These are phyloP conservation scores for Aspergillus spinulosporus DNA, from an alignment of 2,329 filamentous ascomycete genomes.

Conservation along the genomic window DNA sequence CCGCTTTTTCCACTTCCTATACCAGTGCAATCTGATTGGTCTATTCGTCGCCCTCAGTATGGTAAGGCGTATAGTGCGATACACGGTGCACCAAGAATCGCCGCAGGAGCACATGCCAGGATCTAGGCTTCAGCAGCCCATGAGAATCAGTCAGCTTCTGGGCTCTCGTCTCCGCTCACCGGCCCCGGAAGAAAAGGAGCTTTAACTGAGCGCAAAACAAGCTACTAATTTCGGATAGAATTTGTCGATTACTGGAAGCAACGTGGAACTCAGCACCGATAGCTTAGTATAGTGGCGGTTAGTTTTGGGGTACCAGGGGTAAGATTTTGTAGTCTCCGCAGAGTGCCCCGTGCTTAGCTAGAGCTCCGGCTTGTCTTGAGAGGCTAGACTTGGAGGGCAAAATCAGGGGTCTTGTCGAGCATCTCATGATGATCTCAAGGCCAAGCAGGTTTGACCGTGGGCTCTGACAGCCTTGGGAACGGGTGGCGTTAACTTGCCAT, in stretches of 20 bases:
- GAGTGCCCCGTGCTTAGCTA: background rate
- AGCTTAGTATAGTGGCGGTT: constrained; percentile 5
- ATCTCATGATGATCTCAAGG: constrained; percentile 10
- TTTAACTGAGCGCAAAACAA: constrained; percentile 4
- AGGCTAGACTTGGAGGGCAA: background rate
- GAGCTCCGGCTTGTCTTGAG: background rate
- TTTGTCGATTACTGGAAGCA: background rate
- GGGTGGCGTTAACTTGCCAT: constrained; percentile 1
- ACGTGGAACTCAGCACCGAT: background rate
- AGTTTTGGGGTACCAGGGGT: constrained; percentile 2
- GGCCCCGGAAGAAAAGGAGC: background rate
- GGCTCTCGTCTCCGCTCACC: background rate
- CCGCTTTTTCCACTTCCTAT: constrained; percentile 35
- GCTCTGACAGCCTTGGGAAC: background rate
- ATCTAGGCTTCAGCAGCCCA: constrained; percentile 19
- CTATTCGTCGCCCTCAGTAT: constrained; percentile 15
- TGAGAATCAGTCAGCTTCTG: constrained; percentile 5
- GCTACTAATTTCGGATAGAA: constrained; percentile 3
- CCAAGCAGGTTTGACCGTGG: constrained; percentile 1
- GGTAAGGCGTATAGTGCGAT: constrained; percentile 12
- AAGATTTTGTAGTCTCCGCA: background rate
- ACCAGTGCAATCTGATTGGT: constrained; percentile 29
- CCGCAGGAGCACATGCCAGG: constrained; percentile 11
- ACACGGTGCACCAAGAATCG: constrained; percentile 8
- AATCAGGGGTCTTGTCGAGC: constrained; percentile 1